A percentile compares a stretch with the other conserved stretches of the same genome.
phyloP scores from a whole-genome alignment of 805 yeast genomes.

The Saturnispora serradocipensis region DNA sequence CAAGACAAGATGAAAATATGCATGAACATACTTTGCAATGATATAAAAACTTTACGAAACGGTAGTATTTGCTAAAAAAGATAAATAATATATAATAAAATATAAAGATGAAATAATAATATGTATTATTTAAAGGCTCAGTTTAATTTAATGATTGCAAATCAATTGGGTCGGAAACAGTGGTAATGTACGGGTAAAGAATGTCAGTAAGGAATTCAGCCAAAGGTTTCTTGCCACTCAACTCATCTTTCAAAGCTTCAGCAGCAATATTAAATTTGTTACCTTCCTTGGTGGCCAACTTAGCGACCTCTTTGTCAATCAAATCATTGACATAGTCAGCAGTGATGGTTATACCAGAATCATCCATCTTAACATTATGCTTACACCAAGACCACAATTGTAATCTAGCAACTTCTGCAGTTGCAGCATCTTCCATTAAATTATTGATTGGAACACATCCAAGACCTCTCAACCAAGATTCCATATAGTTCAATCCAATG shows the following conservation, averaged over 20 bases:
- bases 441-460: slow-evolving; percentile 84
- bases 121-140: background rate
- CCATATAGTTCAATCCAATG: slow-evolving; percentile 74
- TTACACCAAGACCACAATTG: slow-evolving; percentile 80
- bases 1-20: slow-evolving; percentile 9
- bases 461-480: slow-evolving; percentile 75
- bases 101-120: background rate
- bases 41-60: slow-evolving; percentile 8
- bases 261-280: slow-evolving; percentile 66
- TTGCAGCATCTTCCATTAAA: slow-evolving; percentile 86
- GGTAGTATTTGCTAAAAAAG: slow-evolving; percentile 5
- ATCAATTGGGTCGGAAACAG: slow-evolving; percentile 30
- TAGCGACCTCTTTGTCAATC: slow-evolving; percentile 53
- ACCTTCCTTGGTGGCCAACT: slow-evolving; percentile 44
- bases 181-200: slow-evolving; percentile 64
- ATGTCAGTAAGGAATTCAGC: slow-evolving; percentile 71
- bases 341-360: slow-evolving; percentile 49
- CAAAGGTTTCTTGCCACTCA: slow-evolving; percentile 54
- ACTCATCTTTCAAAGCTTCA: slow-evolving; percentile 62
- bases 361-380: slow-evolving; percentile 52
- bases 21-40: slow-evolving; percentile 10
- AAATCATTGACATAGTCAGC: slow-evolving; percentile 48
- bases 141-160: slow-evolving; percentile 22
- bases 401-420: slow-evolving; percentile 79
- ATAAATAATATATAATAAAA: background rate